Evolutionary conservation across 768 basidiomycete genomes (phyloP).

Genomic region (Leccinum broughii): DNA sequence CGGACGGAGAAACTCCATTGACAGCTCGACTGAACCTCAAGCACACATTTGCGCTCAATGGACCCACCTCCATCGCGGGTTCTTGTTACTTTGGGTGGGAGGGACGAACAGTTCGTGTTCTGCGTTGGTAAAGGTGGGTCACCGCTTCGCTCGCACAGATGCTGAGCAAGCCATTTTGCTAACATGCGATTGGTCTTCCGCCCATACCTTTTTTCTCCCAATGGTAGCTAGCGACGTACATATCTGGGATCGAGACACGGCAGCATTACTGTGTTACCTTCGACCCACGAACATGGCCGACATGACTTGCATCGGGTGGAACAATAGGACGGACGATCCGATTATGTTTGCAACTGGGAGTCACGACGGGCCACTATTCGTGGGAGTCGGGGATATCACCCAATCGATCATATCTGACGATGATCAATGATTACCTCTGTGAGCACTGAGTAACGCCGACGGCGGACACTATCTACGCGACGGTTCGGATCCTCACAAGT

Average conservation of each 20-base stretch:
- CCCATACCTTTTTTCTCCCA: too few relatives aligned
- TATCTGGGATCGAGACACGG: conserved; percentile 84
- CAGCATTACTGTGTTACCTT: conserved; percentile 65
- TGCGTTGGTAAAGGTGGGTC: conserved; percentile 72
- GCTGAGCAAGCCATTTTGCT: neutral
- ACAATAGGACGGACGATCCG: too few relatives aligned
- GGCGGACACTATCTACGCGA: too few relatives aligned
- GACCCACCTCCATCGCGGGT: conserved; percentile 69
- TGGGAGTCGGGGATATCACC: too few relatives aligned
- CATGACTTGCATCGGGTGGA: too few relatives aligned
- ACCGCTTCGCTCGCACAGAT: neutral
- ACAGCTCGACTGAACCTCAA: conserved; percentile 38
- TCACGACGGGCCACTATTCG: too few relatives aligned
- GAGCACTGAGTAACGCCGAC: too few relatives aligned
- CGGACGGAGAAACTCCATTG: conserved; percentile 24
- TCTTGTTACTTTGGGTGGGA: conserved; percentile 81
- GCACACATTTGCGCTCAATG: conserved; percentile 69
- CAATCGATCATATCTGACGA: too few relatives aligned
- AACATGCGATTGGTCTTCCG: neutral
- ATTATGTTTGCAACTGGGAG: too few relatives aligned
- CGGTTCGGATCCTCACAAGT: too few relatives aligned
- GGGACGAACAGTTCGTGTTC: conserved; percentile 74
- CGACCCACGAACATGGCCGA: too few relatives aligned
- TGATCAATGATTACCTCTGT: too few relatives aligned
- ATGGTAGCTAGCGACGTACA: conserved; percentile 72